These are phyloP conservation scores for Chlamydomonas reinhardtii DNA, from an alignment of 163 green algal species.

Conservation along the genomic window DNA sequence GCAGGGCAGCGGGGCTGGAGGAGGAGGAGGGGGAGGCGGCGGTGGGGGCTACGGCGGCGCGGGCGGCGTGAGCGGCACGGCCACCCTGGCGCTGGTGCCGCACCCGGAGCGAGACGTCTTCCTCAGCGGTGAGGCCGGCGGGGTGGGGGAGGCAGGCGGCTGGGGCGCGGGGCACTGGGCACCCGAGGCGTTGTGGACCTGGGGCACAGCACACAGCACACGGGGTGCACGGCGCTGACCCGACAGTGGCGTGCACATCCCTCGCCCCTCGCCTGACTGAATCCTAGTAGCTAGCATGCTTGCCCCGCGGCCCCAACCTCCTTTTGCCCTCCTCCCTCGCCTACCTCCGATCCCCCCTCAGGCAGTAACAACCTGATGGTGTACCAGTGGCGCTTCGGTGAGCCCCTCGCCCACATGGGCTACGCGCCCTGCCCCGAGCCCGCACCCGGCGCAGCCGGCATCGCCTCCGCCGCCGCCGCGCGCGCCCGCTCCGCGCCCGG, in stretches of 20 bases:
- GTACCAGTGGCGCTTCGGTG: constrained; percentile 80
- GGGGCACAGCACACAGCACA: too few relatives aligned
- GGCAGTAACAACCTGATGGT: constrained; percentile 66
- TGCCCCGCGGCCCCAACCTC: too few relatives aligned
- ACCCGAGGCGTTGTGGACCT: too few relatives aligned
- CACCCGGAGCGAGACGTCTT: constrained; percentile 75
- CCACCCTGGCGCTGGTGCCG: constrained; percentile 54
- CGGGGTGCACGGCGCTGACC: too few relatives aligned
- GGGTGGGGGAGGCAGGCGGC: too few relatives aligned
- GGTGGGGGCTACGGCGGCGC: neutral
- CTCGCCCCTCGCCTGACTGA: too few relatives aligned
- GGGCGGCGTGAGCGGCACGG: neutral
- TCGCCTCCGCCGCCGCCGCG: constrained; percentile 10
- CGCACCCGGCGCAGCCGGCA: neutral
- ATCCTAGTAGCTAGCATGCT: too few relatives aligned
- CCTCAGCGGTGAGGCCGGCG: constrained; percentile 62
- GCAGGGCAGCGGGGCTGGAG: neutral
- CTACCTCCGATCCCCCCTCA: neutral
- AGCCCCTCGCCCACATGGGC: constrained; percentile 47
- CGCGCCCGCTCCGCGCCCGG: neutral
- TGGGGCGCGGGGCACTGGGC: too few relatives aligned
- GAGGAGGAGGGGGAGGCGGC: neutral
- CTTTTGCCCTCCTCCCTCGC: too few relatives aligned
- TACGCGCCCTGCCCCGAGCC: constrained; percentile 74
- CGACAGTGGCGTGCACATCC: too few relatives aligned